These are phyloP conservation scores for Arxiozyma heterogenica DNA, from an alignment of 1,139 yeast genomes.

Conservation along the genomic window DNA sequence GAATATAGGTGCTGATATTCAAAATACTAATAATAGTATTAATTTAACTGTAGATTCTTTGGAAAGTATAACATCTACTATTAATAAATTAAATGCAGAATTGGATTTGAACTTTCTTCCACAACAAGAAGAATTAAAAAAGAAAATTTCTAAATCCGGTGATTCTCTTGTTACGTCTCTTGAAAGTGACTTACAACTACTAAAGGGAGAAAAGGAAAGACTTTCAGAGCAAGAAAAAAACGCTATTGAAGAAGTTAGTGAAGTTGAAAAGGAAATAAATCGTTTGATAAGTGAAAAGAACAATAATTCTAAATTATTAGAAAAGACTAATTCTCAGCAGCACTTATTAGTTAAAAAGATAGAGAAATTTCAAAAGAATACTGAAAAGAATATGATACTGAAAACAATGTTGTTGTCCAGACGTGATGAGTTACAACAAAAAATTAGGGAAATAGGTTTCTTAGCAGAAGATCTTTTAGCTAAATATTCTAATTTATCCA, in stretches of 20 bases:
- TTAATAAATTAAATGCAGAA: slow-evolving; percentile 49
- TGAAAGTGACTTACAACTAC: slow-evolving; percentile 31
- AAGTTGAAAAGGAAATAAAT: slow-evolving; percentile 24
- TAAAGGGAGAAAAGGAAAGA: slow-evolving; percentile 14
- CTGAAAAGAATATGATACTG: slow-evolving; percentile 58
- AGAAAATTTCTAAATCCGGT: slow-evolving; percentile 13
- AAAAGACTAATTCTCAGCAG: slow-evolving; percentile 51
- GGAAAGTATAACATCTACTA: slow-evolving; percentile 42
- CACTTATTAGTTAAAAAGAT: slow-evolving; percentile 44
- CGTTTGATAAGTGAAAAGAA: slow-evolving; percentile 24
- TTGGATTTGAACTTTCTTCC: slow-evolving; percentile 47
- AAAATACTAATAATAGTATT: slow-evolving; percentile 36
- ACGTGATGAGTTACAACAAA: slow-evolving; percentile 63
- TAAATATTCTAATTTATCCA: slow-evolving; percentile 36
- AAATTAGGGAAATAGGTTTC: slow-evolving; percentile 75
- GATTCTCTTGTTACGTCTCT: slow-evolving; percentile 20
- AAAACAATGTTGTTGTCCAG: slow-evolving; percentile 53
- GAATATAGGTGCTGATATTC: slow-evolving; percentile 35
- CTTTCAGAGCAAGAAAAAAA: slow-evolving; percentile 8
- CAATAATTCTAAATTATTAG: slow-evolving; percentile 36
- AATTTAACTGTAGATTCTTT: slow-evolving; percentile 38
- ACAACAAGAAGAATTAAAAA: slow-evolving; percentile 25
- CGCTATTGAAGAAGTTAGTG: slow-evolving; percentile 27
- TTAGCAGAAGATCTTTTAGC: slow-evolving; percentile 79
- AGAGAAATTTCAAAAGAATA: slow-evolving; percentile 54